Evolutionary conservation across 164 flowering plant species (phyloP), one percentile per base, ranked within the genome.

Genomic region (Kingdonia uniflora): DNA sequence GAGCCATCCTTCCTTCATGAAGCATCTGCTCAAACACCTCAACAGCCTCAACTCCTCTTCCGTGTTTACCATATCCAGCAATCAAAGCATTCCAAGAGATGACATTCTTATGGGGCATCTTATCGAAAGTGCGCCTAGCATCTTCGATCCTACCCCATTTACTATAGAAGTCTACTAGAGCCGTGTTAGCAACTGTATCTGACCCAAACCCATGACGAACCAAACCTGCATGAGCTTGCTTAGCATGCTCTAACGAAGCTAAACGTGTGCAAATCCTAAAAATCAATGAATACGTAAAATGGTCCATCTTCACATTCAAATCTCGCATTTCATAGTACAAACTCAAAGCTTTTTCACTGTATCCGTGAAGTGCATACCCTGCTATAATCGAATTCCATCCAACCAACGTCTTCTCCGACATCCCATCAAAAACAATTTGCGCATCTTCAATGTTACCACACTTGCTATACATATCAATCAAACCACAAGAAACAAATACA

Each of bases 111-210:
- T 15, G 20, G 1, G 72, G 74, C 91, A 80, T 83, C 62, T 51
- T 66, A 55, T 80, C 77, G 65, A 83, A 80, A 63, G 79, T 73
- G 57, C 42, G 64, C 6, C 70, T 65, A 2, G 86, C 84, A 69
- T 80, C 79, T 69, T 83, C 80, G 12, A 77, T 48, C 54, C 76
- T 68, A 24, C 86, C 86, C 90, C 86, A 83, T 69, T 80, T 80
- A 69, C 84, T 57, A 49, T 80, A 80, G 47, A 80, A 79, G 49
- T 79, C 86, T 49, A 83, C 78, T 26, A 80, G 69, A 15, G 90
- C 74, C 4, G 84, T 71, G 54, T 72, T 80, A 14, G 80, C 82
- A 6, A 78, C 86, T 33, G 72, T 57, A 63, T 80, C 82, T 20
- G 56, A 66, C 40, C 81, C 84, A 61, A 73, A 79, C 7, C 86